These are phyloP conservation scores for Cladophialophora chaetospira DNA, from an alignment of 2,329 filamentous ascomycete genomes.

Conservation along the genomic window DNA sequence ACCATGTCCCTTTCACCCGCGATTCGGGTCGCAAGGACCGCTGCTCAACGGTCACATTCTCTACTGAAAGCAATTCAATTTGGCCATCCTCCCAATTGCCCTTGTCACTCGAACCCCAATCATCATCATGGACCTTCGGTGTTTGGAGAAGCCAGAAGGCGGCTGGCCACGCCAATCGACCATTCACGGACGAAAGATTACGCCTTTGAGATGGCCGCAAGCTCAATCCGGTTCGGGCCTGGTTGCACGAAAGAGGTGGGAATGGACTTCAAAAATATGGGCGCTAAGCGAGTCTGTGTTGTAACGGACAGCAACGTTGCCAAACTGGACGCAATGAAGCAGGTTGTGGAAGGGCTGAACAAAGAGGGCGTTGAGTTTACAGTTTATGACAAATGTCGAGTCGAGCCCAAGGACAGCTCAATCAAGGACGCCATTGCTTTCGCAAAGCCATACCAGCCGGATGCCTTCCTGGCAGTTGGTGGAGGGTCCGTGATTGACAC, in stretches of 20 bases:
- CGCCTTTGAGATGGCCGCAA: conserved; percentile 98
- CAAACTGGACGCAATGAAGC: conserved; percentile 84
- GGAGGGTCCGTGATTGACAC: conserved; percentile 97
- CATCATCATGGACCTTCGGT: conserved; percentile 61
- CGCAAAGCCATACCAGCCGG: conserved; percentile 75
- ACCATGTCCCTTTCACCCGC: conserved; percentile 42
- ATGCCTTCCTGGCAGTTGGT: conserved; percentile 90
- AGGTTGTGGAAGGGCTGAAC: conserved; percentile 78
- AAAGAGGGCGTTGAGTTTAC: conserved; percentile 77
- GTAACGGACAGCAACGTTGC: conserved; percentile 85
- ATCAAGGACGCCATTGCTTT: conserved; percentile 88
- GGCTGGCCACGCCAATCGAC: conserved; percentile 76
- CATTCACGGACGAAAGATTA: conserved; percentile 82
- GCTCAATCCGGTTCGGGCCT: conserved; percentile 88
- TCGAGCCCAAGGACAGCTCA: conserved; percentile 95
- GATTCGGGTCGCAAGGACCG: conserved; percentile 49
- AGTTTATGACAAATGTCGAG: conserved; percentile 75
- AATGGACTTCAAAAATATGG: conserved; percentile 95
- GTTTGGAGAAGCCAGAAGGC: conserved; percentile 58
- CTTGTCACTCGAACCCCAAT: conserved; percentile 86
- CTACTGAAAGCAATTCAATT: conserved; percentile 88
- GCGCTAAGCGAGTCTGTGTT: conserved; percentile 81
- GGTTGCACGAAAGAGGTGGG: conserved; percentile 94
- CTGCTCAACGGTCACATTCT: conserved; percentile 53
- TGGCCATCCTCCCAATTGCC: conserved; percentile 82